Conservation (phyloP, 768 basidiomycete species). For the Macrolepiota fuliginosa region DNA sequence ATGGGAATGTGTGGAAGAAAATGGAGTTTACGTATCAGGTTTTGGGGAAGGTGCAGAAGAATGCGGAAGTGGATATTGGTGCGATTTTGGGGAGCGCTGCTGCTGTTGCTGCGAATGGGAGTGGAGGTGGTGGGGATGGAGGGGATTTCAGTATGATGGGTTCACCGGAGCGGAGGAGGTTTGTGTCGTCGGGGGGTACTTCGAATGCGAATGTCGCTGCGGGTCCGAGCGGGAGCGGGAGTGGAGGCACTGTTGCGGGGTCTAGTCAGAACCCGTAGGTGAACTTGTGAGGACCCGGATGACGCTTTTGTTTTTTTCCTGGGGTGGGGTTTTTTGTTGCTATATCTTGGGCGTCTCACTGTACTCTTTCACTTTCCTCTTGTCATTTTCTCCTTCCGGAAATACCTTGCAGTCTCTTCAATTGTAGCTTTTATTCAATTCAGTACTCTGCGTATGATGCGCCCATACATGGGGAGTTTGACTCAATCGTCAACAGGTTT, state of each 20-base stretch:
- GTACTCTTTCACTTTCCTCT: not conserved
- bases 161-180: not conserved
- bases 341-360: not conserved
- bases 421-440: not conserved
- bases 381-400: not conserved
- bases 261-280: not conserved
- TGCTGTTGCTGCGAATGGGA: not conserved
- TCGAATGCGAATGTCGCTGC: not conserved
- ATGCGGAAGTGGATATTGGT: not conserved
- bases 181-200: not conserved
- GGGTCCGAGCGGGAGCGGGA: no score
- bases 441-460: no score
- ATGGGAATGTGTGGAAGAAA: conserved; percentile 18
- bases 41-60: conserved; percentile 9
- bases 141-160: not conserved
- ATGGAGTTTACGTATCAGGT: conserved; percentile 18
- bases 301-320: not conserved
- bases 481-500: not conserved
- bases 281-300: not conserved
- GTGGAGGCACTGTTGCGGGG: not conserved
- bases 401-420: not conserved
- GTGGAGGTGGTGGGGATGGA: not conserved
- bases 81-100: not conserved
- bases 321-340: not conserved
- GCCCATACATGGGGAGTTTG: not conserved